A percentile compares a stretch with the other conserved stretches of the same genome.
Evolutionary conservation across 805 yeast genomes (phyloP).

Genomic region (Yarrowia sp.): DNA sequence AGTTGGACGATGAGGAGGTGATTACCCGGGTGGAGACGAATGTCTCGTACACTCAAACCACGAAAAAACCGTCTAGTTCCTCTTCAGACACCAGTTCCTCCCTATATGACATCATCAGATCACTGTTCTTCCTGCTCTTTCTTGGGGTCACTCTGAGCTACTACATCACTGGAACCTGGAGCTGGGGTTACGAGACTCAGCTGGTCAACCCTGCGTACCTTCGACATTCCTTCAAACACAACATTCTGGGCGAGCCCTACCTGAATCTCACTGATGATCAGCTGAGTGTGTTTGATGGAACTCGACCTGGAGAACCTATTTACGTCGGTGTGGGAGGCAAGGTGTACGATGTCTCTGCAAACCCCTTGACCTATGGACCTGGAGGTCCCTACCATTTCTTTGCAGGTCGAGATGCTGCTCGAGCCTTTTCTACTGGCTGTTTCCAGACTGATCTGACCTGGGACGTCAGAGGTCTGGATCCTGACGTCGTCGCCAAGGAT

Average conservation of each 20-base stretch:
- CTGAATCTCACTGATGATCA: constrained; percentile 55
- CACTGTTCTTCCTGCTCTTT: constrained; percentile 57
- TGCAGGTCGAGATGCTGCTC: constrained; percentile 70
- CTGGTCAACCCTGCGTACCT: constrained; percentile 57
- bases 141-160: constrained; percentile 61
- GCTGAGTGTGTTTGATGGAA: constrained; percentile 61
- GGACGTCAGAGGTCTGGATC: constrained; percentile 68
- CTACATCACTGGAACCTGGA: constrained; percentile 61
- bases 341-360: constrained; percentile 68
- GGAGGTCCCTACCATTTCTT: constrained; percentile 62
- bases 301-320: constrained; percentile 57
- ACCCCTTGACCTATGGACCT: constrained; percentile 63
- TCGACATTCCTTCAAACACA: constrained; percentile 44
- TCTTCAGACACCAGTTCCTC: neutral
- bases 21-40: constrained; percentile 11
- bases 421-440: constrained; percentile 77
- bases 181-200: constrained; percentile 68
- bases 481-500: constrained; percentile 52
- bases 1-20: constrained; percentile 14
- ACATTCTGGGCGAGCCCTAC: constrained; percentile 42
- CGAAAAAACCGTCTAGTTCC: neutral
- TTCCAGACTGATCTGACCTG: constrained; percentile 66
- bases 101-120: constrained; percentile 53
- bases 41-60: neutral
- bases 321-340: constrained; percentile 65